Conservation (phyloP, 163 green algal genomes). For the Coccomyxa subellipsoidea region DNA sequence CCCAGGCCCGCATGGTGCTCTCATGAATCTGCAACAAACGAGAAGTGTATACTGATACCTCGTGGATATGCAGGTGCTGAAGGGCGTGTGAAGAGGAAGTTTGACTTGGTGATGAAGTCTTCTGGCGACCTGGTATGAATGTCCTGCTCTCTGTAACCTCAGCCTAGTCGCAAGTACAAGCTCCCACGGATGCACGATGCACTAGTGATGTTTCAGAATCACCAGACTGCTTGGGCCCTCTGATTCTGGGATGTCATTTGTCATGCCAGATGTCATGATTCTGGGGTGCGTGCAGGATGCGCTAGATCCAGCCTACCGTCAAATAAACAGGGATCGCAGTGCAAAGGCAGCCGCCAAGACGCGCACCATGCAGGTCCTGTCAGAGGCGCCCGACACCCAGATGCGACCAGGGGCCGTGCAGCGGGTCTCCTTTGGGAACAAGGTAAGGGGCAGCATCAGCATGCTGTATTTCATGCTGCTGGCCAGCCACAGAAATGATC, state of each 20-base stretch:
- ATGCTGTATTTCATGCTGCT: neutral
- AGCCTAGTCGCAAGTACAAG: no score
- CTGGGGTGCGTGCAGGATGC: neutral
- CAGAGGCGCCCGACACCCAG: neutral
- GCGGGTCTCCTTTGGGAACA: constrained; percentile 1
- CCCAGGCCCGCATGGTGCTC: neutral
- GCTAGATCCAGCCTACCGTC: constrained; percentile 20
- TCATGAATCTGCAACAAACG: neutral
- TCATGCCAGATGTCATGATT: no score
- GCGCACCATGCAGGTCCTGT: constrained; percentile 16
- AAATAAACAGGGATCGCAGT: constrained; percentile 14
- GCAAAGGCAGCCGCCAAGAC: constrained; percentile 19
- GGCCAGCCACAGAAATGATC: neutral
- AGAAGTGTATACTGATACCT: neutral
- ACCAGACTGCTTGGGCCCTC: no score
- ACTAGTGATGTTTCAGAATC: no score
- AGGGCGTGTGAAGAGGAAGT: constrained; percentile 13
- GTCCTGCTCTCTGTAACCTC: neutral
- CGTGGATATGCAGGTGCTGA: constrained; percentile 13
- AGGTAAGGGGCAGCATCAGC: neutral
- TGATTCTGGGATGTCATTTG: no score
- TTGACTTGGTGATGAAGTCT: constrained; percentile 16
- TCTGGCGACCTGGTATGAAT: neutral
- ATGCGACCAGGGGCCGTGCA: neutral
- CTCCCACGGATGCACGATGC: neutral